These are phyloP conservation scores for Nepenthes gracilis DNA, from an alignment of 148 eudicot genomes.

Conservation along the genomic window DNA sequence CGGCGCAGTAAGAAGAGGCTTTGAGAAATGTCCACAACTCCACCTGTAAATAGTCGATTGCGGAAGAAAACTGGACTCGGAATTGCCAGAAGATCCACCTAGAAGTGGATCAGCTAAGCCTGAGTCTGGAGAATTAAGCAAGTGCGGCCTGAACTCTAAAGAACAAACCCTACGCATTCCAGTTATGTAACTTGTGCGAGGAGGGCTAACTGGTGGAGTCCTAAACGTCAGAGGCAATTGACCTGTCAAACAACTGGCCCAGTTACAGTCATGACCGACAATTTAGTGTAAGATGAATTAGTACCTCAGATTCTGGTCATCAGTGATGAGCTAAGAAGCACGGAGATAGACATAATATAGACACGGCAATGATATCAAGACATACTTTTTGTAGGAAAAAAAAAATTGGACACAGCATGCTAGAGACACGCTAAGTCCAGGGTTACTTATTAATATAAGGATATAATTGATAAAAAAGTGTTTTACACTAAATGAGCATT, in stretches of 20 bases:
- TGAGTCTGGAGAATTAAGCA: slow-evolving; percentile 64
- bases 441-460: no score
- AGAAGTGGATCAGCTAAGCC: slow-evolving; percentile 87
- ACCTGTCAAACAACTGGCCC: slow-evolving; percentile 28
- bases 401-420: no score
- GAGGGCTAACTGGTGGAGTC: slow-evolving; percentile 99
- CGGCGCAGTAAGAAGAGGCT: slow-evolving; percentile 72
- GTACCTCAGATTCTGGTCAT: no score
- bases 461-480: no score
- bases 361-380: no score
- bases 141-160: slow-evolving; percentile 77
- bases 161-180: slow-evolving; percentile 92
- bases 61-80: slow-evolving; percentile 86
- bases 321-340: no score
- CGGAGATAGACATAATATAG: no score
- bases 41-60: slow-evolving; percentile 88
- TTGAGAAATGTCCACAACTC: slow-evolving; percentile 94
- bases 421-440: no score
- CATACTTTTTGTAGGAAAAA: no score
- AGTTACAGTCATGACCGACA: background rate
- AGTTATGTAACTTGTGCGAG: slow-evolving; percentile 61
- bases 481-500: no score
- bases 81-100: slow-evolving; percentile 41
- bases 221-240: slow-evolving; percentile 70
- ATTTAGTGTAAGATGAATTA: no score